Conservation (phyloP, 2,329 filamentous ascomycete species). For the Fusarium nanum region DNA sequence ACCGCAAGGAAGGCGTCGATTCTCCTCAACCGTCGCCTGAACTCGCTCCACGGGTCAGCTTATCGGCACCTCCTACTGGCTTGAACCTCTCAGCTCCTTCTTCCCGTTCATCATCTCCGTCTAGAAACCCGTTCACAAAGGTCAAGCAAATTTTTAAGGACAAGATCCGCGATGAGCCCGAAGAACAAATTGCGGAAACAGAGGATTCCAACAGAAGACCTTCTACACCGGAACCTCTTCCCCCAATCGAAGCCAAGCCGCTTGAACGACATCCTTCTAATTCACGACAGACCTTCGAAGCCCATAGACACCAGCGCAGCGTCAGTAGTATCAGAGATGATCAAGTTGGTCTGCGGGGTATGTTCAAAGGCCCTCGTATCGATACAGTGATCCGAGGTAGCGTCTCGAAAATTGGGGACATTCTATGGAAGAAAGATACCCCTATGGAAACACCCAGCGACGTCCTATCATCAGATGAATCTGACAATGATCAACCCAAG, state of each 20-base stretch:
- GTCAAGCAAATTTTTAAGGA: constrained; percentile 68
- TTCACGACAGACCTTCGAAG: constrained; percentile 57
- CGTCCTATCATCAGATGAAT: constrained; percentile 60
- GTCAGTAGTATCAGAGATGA: constrained; percentile 60
- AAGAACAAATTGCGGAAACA: constrained; percentile 50
- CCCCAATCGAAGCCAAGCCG: constrained; percentile 51
- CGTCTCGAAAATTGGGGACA: constrained; percentile 67
- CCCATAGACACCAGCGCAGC: constrained; percentile 61
- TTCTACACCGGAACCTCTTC: constrained; percentile 46
- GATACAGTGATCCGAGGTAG: constrained; percentile 75
- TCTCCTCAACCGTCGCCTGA: constrained; percentile 65
- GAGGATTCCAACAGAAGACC: constrained; percentile 48
- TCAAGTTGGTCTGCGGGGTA: constrained; percentile 63
- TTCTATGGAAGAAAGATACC: constrained; percentile 67
- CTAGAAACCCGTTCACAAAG: constrained; percentile 67
- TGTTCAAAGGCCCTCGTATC: constrained; percentile 82
- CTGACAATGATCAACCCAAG: constrained; percentile 58
- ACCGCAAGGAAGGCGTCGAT: constrained; percentile 58
- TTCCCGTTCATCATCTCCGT: constrained; percentile 73
- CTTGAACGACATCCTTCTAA: constrained; percentile 40
- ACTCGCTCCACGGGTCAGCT: constrained; percentile 59
- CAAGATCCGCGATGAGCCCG: constrained; percentile 60
- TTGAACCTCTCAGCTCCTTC: constrained; percentile 71
- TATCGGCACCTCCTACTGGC: constrained; percentile 68
- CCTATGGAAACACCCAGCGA: constrained; percentile 52